Conservation (phyloP, 2,329 filamentous ascomycete genomes). For the Scedosporium aurantiacum region DNA sequence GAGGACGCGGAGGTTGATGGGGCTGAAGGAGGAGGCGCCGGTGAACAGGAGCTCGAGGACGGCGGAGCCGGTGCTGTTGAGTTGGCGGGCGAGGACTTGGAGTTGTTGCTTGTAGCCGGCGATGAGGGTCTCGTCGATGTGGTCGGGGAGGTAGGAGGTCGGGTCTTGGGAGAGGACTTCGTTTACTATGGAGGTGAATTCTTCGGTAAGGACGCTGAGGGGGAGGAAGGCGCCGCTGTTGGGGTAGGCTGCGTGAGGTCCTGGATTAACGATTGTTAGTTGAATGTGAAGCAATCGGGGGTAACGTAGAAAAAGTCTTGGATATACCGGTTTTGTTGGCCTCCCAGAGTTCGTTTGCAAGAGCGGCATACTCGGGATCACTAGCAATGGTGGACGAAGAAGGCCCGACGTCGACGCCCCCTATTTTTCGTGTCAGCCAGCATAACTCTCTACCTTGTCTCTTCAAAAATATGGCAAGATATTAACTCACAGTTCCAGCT, state of each 20-base stretch:
- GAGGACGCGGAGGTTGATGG: constrained; percentile 25
- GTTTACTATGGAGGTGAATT: constrained; percentile 11
- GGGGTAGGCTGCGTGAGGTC: constrained; percentile 10
- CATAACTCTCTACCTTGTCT: neutral
- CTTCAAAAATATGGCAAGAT: neutral
- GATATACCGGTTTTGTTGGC: constrained; percentile 10
- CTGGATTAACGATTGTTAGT: neutral
- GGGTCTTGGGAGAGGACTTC: constrained; percentile 15
- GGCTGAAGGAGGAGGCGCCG: constrained; percentile 8
- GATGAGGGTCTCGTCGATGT: constrained; percentile 9
- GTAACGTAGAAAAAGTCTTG: neutral
- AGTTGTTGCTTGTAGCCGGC: constrained; percentile 14
- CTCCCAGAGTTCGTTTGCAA: constrained; percentile 12
- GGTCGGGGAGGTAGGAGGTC: constrained; percentile 12
- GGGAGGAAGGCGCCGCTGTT: constrained; percentile 13
- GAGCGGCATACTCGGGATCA: constrained; percentile 11
- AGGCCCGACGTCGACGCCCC: constrained; percentile 9
- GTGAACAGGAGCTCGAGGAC: constrained; percentile 14
- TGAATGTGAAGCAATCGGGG: neutral
- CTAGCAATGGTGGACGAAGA: constrained; percentile 13
- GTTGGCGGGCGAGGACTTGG: constrained; percentile 10
- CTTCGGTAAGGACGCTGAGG: constrained; percentile 12
- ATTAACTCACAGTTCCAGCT: constrained; percentile 9
- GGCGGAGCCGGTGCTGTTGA: constrained; percentile 12
- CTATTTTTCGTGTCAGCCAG: neutral